Conservation (phyloP, 2,329 filamentous ascomycete genomes). For the Cladosporium sp. region DNA sequence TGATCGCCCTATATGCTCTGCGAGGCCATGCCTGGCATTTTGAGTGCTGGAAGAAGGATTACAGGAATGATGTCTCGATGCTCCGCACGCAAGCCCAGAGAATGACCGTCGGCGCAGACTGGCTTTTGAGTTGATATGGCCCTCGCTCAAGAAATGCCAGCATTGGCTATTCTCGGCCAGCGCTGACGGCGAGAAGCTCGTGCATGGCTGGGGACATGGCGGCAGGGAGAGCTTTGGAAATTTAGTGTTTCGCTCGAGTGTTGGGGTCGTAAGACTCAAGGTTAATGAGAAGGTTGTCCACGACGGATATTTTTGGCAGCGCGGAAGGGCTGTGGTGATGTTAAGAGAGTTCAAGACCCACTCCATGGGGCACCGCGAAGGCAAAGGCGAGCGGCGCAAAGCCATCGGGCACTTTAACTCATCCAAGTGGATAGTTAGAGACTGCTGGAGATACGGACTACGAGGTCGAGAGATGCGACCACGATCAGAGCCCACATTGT, state of each 20-base stretch:
- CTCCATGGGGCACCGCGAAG: constrained; percentile 10
- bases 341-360: not conserved
- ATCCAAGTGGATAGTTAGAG: not conserved
- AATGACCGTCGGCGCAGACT: constrained; percentile 29
- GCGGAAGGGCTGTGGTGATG: not conserved
- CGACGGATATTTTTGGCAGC: not conserved
- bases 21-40: constrained; percentile 22
- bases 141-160: constrained; percentile 16
- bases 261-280: not conserved
- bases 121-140: constrained; percentile 25
- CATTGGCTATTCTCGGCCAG: constrained; percentile 1
- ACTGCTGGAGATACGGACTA: constrained; percentile 16
- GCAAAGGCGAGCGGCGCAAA: constrained; percentile 21
- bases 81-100: constrained; percentile 33
- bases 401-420: not conserved
- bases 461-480: constrained; percentile 1
- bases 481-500: not conserved
- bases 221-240: constrained; percentile 13
- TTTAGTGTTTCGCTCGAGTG: not conserved
- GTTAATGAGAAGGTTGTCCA: not conserved
- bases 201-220: constrained; percentile 14
- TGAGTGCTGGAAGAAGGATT: constrained; percentile 27
- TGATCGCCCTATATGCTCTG: constrained; percentile 26
- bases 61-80: constrained; percentile 30
- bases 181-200: no score